Conservation (phyloP, 2,329 filamentous ascomycete species). For the Fusarium floridanum region DNA sequence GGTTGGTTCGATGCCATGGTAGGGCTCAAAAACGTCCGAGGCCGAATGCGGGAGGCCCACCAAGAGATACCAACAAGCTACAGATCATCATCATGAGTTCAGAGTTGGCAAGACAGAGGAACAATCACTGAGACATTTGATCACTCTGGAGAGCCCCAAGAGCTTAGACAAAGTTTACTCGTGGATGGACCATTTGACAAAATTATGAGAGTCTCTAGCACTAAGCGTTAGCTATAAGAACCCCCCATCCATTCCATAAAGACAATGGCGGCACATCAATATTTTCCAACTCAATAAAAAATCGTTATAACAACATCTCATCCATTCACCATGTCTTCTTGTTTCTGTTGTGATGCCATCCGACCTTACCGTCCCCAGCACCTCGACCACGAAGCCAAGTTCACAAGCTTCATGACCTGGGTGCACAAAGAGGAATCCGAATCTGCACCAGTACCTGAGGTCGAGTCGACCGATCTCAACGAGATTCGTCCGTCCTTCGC, state of each 20-base stretch:
- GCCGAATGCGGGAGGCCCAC: neutral
- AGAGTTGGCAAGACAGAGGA: neutral
- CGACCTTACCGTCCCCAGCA: slow-evolving; percentile 11
- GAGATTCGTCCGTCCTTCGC: neutral
- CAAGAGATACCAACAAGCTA: neutral
- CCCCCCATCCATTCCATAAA: neutral
- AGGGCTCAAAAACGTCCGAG: slow-evolving; percentile 7
- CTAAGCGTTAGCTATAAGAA: neutral
- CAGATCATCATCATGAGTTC: neutral
- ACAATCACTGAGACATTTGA: neutral
- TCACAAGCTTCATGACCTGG: slow-evolving; percentile 14
- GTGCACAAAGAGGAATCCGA: neutral
- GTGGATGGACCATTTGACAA: too few species aligned
- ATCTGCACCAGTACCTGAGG: neutral
- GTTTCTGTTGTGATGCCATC: slow-evolving; percentile 11
- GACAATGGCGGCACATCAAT: neutral
- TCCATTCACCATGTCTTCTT: slow-evolving; percentile 4
- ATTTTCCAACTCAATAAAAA: neutral
- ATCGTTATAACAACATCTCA: rapidly evolving
- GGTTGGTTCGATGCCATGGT: neutral
- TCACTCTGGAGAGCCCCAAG: neutral
- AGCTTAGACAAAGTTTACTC: too few species aligned
- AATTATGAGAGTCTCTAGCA: too few species aligned
- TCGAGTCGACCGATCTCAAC: neutral
- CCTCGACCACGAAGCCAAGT: slow-evolving; percentile 16